Evolutionary conservation across 2,329 filamentous ascomycete species (phyloP).

Genomic region (Penicillium concentricum): DNA sequence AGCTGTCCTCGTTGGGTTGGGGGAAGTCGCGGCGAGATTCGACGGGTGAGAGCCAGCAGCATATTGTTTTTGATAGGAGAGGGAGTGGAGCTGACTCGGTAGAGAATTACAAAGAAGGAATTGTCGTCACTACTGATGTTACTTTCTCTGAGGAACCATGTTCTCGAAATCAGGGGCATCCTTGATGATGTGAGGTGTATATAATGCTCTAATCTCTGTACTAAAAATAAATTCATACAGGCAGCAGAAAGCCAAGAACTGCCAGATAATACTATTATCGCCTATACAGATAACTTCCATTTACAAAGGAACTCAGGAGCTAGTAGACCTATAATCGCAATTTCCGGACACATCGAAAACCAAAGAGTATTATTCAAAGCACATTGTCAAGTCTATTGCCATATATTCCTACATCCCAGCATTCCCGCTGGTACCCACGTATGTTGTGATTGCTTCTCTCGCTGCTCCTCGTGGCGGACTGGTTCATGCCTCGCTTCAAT

Average conservation of each 20-base stretch:
- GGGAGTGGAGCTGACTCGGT: too few relatives aligned
- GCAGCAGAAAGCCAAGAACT: background rate
- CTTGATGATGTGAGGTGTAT: background rate
- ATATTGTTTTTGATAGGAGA: too few relatives aligned
- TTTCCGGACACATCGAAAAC: background rate
- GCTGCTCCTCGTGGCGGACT: background rate
- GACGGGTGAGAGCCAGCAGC: too few relatives aligned
- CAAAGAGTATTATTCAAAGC: background rate
- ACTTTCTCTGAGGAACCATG: background rate
- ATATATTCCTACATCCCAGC: conserved; percentile 2
- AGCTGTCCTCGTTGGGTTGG: too few relatives aligned
- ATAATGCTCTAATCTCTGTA: background rate
- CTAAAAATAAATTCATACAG: background rate
- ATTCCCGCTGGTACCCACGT: background rate
- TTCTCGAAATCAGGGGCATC: background rate
- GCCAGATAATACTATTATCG: too few relatives aligned
- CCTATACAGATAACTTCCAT: background rate
- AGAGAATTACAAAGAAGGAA: too few relatives aligned
- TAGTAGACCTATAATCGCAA: background rate
- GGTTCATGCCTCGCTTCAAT: background rate
- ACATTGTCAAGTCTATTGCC: background rate
- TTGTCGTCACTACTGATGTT: too few relatives aligned
- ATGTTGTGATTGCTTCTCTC: background rate
- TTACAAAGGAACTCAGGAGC: background rate
- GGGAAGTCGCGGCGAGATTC: too few relatives aligned